These are phyloP conservation scores for Plasmopara halstedii DNA, from an alignment of 352 stramenopile genomes.

Conservation along the genomic window DNA sequence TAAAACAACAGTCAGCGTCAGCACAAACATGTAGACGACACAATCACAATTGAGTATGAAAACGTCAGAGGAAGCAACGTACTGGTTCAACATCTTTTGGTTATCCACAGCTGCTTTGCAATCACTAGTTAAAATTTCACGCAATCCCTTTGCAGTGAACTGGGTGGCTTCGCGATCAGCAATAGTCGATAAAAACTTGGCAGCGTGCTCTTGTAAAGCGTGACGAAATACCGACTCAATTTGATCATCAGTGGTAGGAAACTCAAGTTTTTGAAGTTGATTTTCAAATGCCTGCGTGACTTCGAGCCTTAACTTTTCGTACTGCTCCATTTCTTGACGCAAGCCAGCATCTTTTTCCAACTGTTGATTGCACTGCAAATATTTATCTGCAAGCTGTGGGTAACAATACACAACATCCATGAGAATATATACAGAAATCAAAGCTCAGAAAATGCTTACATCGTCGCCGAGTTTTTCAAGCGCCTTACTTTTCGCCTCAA, in stretches of 20 bases:
- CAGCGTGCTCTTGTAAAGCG: conserved; percentile 47
- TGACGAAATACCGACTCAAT: conserved; percentile 55
- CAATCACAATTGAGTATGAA: background rate
- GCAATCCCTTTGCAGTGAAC: conserved; percentile 41
- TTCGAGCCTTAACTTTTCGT: conserved; percentile 47
- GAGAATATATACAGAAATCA: background rate
- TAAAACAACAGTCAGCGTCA: conserved; percentile 7
- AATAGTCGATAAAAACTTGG: conserved; percentile 48
- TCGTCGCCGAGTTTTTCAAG: conserved; percentile 70
- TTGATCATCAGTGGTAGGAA: conserved; percentile 55
- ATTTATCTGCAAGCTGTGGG: conserved; percentile 56
- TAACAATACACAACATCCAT: conserved; percentile 3
- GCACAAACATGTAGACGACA: background rate
- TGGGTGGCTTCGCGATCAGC: conserved; percentile 25
- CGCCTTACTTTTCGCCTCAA: conserved; percentile 50
- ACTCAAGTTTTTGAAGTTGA: conserved; percentile 39
- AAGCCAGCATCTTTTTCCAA: conserved; percentile 48
- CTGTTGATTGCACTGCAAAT: conserved; percentile 56
- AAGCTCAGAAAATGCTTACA: conserved; percentile 30
- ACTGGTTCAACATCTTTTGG: conserved; percentile 70
- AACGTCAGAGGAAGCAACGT: conserved; percentile 11
- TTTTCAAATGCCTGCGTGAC: conserved; percentile 49
- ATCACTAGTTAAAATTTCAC: conserved; percentile 51
- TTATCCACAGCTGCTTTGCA: conserved; percentile 54
- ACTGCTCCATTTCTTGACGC: conserved; percentile 52